Base-by-base conservation (phyloP, 2,329 filamentous ascomycete species). In the Phaeosphaeriaceae sp. region DNA sequence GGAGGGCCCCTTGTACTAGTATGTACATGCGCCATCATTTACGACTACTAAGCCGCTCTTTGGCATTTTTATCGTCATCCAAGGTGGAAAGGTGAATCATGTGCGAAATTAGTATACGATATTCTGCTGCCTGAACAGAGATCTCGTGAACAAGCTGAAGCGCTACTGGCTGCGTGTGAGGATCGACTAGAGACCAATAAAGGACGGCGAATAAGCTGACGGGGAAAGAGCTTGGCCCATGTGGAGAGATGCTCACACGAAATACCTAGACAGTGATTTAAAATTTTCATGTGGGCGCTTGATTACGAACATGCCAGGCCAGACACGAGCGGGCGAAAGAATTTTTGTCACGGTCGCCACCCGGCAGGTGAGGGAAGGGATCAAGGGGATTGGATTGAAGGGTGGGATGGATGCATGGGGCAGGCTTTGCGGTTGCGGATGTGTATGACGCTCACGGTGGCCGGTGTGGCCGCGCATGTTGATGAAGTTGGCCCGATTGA, bases 241-340 rank as follows among this genome's bases (percentile, higher is more conserved):
- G 53, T 55, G 56, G 47, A 50, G 39, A 48, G 40, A 43, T 46
- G 32, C 46, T 51, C 53, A 52, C 43, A 50, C 53, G 42, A 46
- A 48, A n/a, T n/a, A n/a, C n/a, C n/a, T 26, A 26, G 11, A 11
- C 23, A 26, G 23, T 8, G 23, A 3, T 52, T 21, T 36, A 41
- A 50, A 44, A 40, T 41, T 41, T 38, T 37, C 47, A 43, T 32
- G 47, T 56, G 49, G 48, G 51, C 40, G 42, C 52, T 52, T 52
- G 58, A 50, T 64, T 63, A 63, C 54, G 56, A 36, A 42, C 20
- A 12, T 21, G 28, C 37, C 23, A 15, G 37, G 20, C 28, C 38
- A 26, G 23, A 26, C 23, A 9, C 23, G 11, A 11, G 23, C 23
- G 23, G 23, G 6, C 23, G 23, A 26, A 6, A 11, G 11, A 26